These are phyloP conservation scores for Evernia prunastri DNA, from an alignment of 495 filamentous ascomycete genomes.

Conservation along the genomic window DNA sequence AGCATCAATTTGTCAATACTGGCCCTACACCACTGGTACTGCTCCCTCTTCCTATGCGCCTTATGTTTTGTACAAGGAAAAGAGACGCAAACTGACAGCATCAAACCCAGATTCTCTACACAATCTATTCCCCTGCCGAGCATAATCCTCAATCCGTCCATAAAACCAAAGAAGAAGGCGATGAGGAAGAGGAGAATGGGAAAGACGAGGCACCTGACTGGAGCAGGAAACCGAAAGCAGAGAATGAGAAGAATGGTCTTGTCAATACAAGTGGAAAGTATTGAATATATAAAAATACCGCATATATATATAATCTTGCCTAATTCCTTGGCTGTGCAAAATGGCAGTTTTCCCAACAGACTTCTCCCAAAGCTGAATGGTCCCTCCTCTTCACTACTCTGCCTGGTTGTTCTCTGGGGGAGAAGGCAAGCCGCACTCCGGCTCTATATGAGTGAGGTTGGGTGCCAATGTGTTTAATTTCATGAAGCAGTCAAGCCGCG, in stretches of 20 bases:
- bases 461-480: neutral
- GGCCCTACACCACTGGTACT: slow-evolving; percentile 28
- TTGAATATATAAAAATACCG: neutral
- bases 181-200: slow-evolving; percentile 53
- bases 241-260: slow-evolving; percentile 51
- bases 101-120: slow-evolving; percentile 48
- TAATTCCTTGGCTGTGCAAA: neutral
- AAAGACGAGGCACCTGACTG: slow-evolving; percentile 56
- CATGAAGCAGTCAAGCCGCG: neutral
- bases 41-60: neutral
- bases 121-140: slow-evolving; percentile 57
- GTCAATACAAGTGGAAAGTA: slow-evolving; percentile 38
- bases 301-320: neutral
- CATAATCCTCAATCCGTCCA: slow-evolving; percentile 53
- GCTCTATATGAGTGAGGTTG: neutral
- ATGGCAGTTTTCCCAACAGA: neutral
- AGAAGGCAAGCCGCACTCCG: neutral
- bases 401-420: neutral
- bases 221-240: slow-evolving; percentile 46
- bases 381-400: neutral
- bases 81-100: neutral
- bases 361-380: too few relatives aligned
- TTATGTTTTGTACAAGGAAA: neutral
- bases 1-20: slow-evolving; percentile 61
- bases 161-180: slow-evolving; percentile 55